Evolutionary conservation across 768 basidiomycete species (phyloP), one percentile per base, ranked within the genome.

Genomic region (Mycena polygramma): DNA sequence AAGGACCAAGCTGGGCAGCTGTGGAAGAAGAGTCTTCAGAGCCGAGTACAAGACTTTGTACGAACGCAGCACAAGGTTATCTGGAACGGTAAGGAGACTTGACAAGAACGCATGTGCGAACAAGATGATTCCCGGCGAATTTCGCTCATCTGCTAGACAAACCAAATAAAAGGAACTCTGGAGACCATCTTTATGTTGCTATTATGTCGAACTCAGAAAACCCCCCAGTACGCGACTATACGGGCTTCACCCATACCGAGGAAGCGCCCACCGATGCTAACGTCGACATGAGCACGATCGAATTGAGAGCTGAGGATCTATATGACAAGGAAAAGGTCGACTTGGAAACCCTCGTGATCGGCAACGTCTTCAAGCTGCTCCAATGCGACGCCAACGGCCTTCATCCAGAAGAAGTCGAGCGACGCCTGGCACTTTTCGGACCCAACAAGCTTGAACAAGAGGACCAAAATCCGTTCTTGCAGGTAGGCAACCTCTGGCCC

Each of bases 281-380:
- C 78, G 93, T 96, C 62, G 94, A 96, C 81, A 94, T 96, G 95
- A 87, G 88, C 73, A 85, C 88, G 89, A 96, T 97, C 69, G 93
- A 96, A 82, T 87, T 97, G 75, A 95, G 91, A 80, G 94, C 95
- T 6, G 95, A 96, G 81, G 95, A 97, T 80, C 83, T 96, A 61
- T 98, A 98, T 80, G 96, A 98, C 83, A 97, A 97, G 85, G 97
- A 99, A 83, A 99, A 99, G 86, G 97, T 99, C 83, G 97, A 99
- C 82, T 87, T 99, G 68, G 97, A 98, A 86, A 97, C 96, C 22
- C 92, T 99, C 76, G 92, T 94, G 73, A 93, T 99, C 80, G 95
- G 95, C 75, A 97, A 98, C 77, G 97, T 98, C 80, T 96, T 98
- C 88, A 94, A 92, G 69, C 92, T 99, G 60, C 91, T 99, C 60